Conservation (phyloP, 805 yeast genomes). For the Priceomyces castillae region DNA sequence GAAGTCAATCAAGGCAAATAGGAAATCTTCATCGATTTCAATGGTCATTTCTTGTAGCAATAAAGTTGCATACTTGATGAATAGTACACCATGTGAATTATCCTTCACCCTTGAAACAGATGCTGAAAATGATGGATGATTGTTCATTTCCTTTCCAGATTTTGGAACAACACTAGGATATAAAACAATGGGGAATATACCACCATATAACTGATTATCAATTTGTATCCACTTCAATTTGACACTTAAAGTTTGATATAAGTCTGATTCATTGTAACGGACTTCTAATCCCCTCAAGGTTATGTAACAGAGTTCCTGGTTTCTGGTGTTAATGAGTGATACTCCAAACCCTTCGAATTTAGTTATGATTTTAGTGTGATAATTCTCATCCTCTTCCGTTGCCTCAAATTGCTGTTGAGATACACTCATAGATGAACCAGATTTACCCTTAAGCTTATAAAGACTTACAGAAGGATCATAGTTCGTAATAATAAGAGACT, state of each 20-base stretch:
- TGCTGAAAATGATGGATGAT: conserved; percentile 88
- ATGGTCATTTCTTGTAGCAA: conserved; percentile 87
- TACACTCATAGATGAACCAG: conserved; percentile 29
- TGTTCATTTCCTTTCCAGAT: conserved; percentile 75
- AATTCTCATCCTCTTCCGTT: conserved; percentile 50
- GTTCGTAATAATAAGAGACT: conserved; percentile 77
- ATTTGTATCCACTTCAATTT: conserved; percentile 93
- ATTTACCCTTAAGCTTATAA: conserved; percentile 50
- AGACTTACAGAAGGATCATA: conserved; percentile 77
- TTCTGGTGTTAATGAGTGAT: conserved; percentile 69
- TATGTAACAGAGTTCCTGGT: conserved; percentile 80
- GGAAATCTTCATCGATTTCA: conserved; percentile 91
- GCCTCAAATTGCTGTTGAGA: conserved; percentile 54
- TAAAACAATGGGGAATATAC: conserved; percentile 79
- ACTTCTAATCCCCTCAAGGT: conserved; percentile 79
- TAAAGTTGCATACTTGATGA: conserved; percentile 87
- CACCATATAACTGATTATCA: conserved; percentile 88
- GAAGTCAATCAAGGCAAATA: conserved; percentile 78
- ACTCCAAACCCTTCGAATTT: conserved; percentile 83
- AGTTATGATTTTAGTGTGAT: conserved; percentile 52
- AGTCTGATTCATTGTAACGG: conserved; percentile 76
- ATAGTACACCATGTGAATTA: conserved; percentile 84
- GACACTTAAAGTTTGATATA: conserved; percentile 74
- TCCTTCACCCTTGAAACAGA: conserved; percentile 83
- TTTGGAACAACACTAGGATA: conserved; percentile 91